Evolutionary conservation across 192 early-diverging fungal species (phyloP), one percentile per base, ranked within the genome.

Genomic region (Entomortierella lignicola): DNA sequence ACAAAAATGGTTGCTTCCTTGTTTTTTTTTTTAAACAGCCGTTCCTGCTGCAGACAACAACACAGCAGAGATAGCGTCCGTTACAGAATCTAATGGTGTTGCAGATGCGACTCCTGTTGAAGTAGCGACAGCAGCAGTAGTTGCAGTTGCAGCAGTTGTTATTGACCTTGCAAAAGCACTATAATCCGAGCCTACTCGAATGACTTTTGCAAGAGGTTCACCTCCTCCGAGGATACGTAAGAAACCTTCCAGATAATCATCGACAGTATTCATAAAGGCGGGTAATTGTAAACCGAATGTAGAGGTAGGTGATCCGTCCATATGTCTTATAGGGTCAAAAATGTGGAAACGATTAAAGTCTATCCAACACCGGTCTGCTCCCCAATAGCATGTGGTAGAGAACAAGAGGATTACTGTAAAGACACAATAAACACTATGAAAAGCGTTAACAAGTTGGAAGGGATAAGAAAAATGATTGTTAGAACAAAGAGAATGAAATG

Each of bases 381-480:
- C 88, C 88, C 88, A 89, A 60, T 87, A 89, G 58, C 88, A 89
- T 8, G 88, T 89, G 13, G 86, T 85, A 0, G 83, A 85, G 55
- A 89, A 87, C 20, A 89, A 59, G 15, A 86, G 83, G 44, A 89
- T 81, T 2, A 89, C 63, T 8, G 87, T 72, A 66, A 87, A 80
- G 25, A 86, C 82, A 65, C 88, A 89, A 58, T 86, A 87, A 13
- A 87, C 77, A 58, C 88, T 89, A 52, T 26, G 50, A 48, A 60
- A 70, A 42, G 32, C 18, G 20, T 4, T 2, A 47, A 20, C 4
- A 15, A 47, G 44, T 12, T 5, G 17, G 20, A 20, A 47, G 15
- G 44, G 17, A 15, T 11, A 15, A 23, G 52, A 55, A 53, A 11
- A 25, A 60, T n/a, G n/a, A n/a, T n/a, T n/a, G n/a, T n/a, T n/a